Base-by-base conservation (phyloP, 306 rosid species). In the Astragalus glycyphyllos region DNA sequence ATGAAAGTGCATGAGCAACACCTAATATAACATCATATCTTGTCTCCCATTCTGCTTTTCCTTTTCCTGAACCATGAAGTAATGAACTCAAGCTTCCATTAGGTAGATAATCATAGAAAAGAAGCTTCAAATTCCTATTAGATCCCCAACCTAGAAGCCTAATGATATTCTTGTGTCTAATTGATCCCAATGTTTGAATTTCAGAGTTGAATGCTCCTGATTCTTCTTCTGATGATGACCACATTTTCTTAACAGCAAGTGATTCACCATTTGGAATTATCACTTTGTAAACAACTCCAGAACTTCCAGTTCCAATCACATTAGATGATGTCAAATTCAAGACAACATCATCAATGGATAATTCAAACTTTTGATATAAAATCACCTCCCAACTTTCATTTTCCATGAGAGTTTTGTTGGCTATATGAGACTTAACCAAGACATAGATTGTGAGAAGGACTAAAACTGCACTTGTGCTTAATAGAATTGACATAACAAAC, bases 221-320 rank as follows among this genome's bases (percentile, higher is more conserved):
- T 29, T 89, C 97, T 37, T 89, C 97, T 4, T 26, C 31, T 26
- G 31, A 26, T 26, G 88, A 72, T 8, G 96, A 91, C 97, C 99
- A 95, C 92, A 95, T 91, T 65, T 95, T 95, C 54, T 95, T 95
- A 32, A 91, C 96, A 11, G 99, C 99, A 11, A 95, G 62, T 1
- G 86, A 76, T 66, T 83, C 86, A 15, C 92, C 92, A 15, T 60
- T 81, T 7, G 90, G 87, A 71, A 75, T 81, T 74, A 77, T 66
- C 40, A 91, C 91, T 40, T 84, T 83, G 89, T 91, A 95, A 10
- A 95, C 99, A 10, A 91, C 96, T 17, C 99, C 99, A 6, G 99
- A 91, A 81, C 99, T 89, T 77, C 99, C 99, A 0, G 99, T 87
- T 42, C 99, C 99, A 42, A 95, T 81, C 66, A 91, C 99, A 53